Conservation (phyloP, 2,329 filamentous ascomycete genomes). For the Lachnellula hyalina region DNA sequence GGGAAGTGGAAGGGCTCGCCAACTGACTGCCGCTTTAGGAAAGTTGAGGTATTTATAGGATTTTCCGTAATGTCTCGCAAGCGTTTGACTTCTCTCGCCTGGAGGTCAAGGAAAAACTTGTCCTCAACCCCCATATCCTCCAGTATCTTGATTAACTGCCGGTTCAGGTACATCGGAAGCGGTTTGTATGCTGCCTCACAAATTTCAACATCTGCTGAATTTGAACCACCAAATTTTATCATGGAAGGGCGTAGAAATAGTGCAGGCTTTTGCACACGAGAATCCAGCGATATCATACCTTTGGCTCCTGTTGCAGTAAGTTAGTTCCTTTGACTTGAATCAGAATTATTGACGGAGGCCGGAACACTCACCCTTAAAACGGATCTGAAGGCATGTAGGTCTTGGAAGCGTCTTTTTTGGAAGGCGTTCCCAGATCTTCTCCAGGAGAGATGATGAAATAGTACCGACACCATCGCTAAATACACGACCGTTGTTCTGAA, state of each 20-base stretch:
- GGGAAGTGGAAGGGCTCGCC: constrained; percentile 56
- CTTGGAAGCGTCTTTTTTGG: constrained; percentile 39
- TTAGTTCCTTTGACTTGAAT: too few species aligned
- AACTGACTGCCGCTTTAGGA: constrained; percentile 58
- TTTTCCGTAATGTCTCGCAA: constrained; percentile 55
- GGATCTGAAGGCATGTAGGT: constrained; percentile 69
- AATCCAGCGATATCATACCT: constrained; percentile 71
- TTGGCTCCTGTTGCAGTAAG: constrained; percentile 53
- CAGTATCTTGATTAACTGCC: constrained; percentile 78
- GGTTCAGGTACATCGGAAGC: constrained; percentile 67
- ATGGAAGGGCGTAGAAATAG: constrained; percentile 68
- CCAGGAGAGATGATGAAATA: constrained; percentile 56
- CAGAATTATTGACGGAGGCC: too few species aligned
- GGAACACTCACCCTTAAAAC: constrained; percentile 50
- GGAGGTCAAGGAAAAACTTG: constrained; percentile 58
- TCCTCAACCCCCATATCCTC: constrained; percentile 65
- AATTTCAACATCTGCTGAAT: constrained; percentile 58
- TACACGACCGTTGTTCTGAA: constrained; percentile 48
- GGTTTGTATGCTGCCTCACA: constrained; percentile 65
- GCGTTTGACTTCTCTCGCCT: constrained; percentile 54
- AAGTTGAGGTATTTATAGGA: constrained; percentile 57
- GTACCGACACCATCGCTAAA: constrained; percentile 81
- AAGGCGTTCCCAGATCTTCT: constrained; percentile 53
- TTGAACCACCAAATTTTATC: constrained; percentile 65
- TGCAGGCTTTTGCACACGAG: constrained; percentile 48